Evolutionary conservation across 2,329 filamentous ascomycete species (phyloP), one percentile per base, ranked within the genome.

Genomic region (Fusarium beomiforme): DNA sequence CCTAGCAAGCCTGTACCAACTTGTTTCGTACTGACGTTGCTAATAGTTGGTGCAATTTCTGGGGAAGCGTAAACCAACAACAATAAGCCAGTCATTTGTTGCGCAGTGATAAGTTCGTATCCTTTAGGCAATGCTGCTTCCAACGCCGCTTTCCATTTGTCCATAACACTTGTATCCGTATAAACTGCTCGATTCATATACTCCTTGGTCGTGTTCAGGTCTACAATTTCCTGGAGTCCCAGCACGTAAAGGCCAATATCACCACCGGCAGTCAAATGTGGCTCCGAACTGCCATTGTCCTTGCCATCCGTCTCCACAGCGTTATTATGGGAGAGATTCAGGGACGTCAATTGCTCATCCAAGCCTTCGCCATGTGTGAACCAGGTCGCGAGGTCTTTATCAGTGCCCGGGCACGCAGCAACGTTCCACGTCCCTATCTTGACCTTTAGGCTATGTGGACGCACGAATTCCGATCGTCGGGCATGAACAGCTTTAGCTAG

Each of bases 351-450:
- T 21, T 84, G 83, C 58, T 90, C 85, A 64, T 91, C 88, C 11
- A 95, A 81, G 9, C 92, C 93, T 76, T 92, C 89, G 19, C 92
- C 93, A 14, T 90, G 85, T 11, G 97, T 87, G 79, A 99, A 98
- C 96, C 96, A 99, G 34, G 88, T 89, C 11, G 90, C 92, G 8
- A 99, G 83, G 78, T 98, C 96, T 73, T 93, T 93, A 80, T 97
- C 94, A 1, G 94, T 94, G 26, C 93, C 94, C 16, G 93, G 90
- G 71, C 92, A 91, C 3, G 92, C 91, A 7, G 94, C 96, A 19
- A 97, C 93, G 81, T 99, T 99, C 96, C 96, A 99, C 1, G 93
- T 92, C 43, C 95, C 96, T 55, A 99, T 87, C 82, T 98, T 98
- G 80, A 99, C 88, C 71, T 91, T 91, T 74, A 97, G 89, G 54